phyloP scores from a whole-genome alignment of 2,329 filamentous ascomycete genomes.

The Fusarium vanettenii region DNA sequence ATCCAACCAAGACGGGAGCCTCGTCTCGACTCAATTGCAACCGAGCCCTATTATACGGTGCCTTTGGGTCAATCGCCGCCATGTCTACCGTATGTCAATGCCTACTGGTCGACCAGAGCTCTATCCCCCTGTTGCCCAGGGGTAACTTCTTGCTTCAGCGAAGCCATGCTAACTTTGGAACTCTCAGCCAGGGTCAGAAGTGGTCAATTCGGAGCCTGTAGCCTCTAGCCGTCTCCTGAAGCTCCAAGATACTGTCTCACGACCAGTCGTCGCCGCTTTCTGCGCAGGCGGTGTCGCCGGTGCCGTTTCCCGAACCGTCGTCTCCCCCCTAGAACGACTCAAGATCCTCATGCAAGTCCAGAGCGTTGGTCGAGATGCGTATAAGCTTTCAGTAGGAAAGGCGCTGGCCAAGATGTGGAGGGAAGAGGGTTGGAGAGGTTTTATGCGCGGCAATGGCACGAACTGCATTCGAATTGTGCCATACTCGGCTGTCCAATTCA shows the following conservation, averaged over 20 bases:
- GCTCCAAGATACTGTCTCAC: slow-evolving; percentile 69
- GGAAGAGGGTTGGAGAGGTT: slow-evolving; percentile 96
- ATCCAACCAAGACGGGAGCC: slow-evolving; percentile 29
- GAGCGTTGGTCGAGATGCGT: slow-evolving; percentile 88
- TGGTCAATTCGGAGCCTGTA: slow-evolving; percentile 43
- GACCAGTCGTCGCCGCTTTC: slow-evolving; percentile 91
- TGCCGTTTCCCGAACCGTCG: slow-evolving; percentile 96
- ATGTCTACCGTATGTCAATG: slow-evolving; percentile 48
- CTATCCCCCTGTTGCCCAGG: background rate
- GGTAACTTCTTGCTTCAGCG: background rate
- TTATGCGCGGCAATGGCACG: slow-evolving; percentile 97
- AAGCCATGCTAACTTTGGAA: slow-evolving; percentile 22
- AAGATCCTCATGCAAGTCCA: slow-evolving; percentile 99
- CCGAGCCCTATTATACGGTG: slow-evolving; percentile 21
- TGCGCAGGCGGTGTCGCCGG: slow-evolving; percentile 94
- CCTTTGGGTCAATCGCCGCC: slow-evolving; percentile 14
- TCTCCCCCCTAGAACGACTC: slow-evolving; percentile 92
- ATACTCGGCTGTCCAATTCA: slow-evolving; percentile 98
- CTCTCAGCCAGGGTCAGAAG: slow-evolving; percentile 42
- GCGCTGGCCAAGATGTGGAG: slow-evolving; percentile 94
- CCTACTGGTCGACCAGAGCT: background rate
- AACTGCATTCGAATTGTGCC: slow-evolving; percentile 99
- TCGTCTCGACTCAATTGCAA: slow-evolving; percentile 38
- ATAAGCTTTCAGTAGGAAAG: slow-evolving; percentile 90
- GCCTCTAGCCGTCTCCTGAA: slow-evolving; percentile 45